These are phyloP conservation scores for Heterobasidion occidentale DNA, from an alignment of 1,284 basidiomycete species.

Conservation along the genomic window DNA sequence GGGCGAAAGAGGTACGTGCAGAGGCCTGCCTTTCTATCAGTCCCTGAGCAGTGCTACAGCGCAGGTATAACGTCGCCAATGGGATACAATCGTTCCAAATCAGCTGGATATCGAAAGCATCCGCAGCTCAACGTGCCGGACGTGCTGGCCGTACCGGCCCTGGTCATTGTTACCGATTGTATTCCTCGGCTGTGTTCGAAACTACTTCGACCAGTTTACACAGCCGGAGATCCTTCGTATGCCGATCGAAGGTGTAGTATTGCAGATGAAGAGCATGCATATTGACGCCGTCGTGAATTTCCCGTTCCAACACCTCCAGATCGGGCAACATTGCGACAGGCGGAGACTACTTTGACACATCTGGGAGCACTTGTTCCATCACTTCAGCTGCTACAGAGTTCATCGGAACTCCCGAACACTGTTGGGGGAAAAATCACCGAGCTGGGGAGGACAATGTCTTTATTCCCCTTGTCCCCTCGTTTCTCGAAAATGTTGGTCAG, in stretches of 20 bases:
- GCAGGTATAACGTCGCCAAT: slow-evolving; percentile 49
- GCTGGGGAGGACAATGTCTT: slow-evolving; percentile 84
- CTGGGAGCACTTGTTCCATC: slow-evolving; percentile 74
- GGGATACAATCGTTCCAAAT: slow-evolving; percentile 71
- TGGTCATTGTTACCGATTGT: slow-evolving; percentile 74
- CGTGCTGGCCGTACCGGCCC: slow-evolving; percentile 75
- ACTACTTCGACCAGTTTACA: slow-evolving; percentile 85
- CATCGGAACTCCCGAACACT: slow-evolving; percentile 11
- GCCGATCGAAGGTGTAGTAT: slow-evolving; percentile 94
- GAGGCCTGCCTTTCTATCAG: neutral
- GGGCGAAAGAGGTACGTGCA: slow-evolving; percentile 71
- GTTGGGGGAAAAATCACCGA: slow-evolving; percentile 73
- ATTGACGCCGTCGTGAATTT: slow-evolving; percentile 96
- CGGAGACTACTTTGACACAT: slow-evolving; percentile 76
- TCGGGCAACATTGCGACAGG: slow-evolving; percentile 66
- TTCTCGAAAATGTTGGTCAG: slow-evolving; percentile 94
- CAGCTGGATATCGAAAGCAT: slow-evolving; percentile 72
- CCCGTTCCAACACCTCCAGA: slow-evolving; percentile 96
- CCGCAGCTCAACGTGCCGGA: slow-evolving; percentile 65
- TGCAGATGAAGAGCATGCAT: slow-evolving; percentile 99
- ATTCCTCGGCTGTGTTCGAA: slow-evolving; percentile 79
- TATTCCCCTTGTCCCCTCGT: slow-evolving; percentile 90
- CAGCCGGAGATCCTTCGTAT: slow-evolving; percentile 92
- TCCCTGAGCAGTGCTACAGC: slow-evolving; percentile 18
- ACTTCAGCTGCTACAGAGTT: slow-evolving; percentile 18